Evolutionary conservation across 805 yeast species (phyloP).

Genomic region (Candida easanensis): DNA sequence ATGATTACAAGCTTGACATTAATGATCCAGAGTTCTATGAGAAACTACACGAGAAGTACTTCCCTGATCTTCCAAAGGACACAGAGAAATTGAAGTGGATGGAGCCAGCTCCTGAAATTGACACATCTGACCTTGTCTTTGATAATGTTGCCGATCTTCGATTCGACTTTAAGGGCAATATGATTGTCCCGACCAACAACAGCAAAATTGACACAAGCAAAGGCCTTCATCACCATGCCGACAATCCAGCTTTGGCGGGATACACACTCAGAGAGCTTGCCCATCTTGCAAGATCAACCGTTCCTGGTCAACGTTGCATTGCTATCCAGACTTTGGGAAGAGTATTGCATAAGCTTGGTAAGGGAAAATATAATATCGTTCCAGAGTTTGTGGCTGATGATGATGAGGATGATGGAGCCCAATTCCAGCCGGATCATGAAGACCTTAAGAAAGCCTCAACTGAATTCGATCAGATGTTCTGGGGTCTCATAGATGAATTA

Average conservation of each 20-base stretch:
- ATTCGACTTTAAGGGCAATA: slow-evolving; percentile 83
- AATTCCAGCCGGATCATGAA: slow-evolving; percentile 31
- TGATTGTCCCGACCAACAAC: slow-evolving; percentile 58
- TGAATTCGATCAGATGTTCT: slow-evolving; percentile 45
- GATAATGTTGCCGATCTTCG: slow-evolving; percentile 65
- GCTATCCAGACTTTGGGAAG: slow-evolving; percentile 88
- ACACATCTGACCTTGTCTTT: slow-evolving; percentile 31
- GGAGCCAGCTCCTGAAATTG: slow-evolving; percentile 57
- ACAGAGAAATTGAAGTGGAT: slow-evolving; percentile 87
- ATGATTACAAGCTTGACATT: slow-evolving; percentile 47
- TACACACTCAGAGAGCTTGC: slow-evolving; percentile 83
- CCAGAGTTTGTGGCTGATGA: slow-evolving; percentile 41
- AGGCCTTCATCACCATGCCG: slow-evolving; percentile 92
- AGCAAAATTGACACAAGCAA: slow-evolving; percentile 44
- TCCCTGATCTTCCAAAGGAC: slow-evolving; percentile 86
- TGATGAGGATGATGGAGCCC: slow-evolving; percentile 21
- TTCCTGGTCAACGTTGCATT: slow-evolving; percentile 81
- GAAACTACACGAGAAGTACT: slow-evolving; percentile 78
- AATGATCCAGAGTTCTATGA: slow-evolving; percentile 77
- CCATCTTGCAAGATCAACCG: slow-evolving; percentile 72
- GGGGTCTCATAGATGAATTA: slow-evolving; percentile 68
- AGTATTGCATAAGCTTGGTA: slow-evolving; percentile 75
- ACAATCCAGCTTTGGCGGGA: slow-evolving; percentile 86
- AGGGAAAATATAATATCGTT: slow-evolving; percentile 49
- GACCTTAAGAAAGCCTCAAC: slow-evolving; percentile 28